These are phyloP conservation scores for Phanerodontia chrysosporium DNA, from an alignment of 768 basidiomycete species.

Conservation along the genomic window DNA sequence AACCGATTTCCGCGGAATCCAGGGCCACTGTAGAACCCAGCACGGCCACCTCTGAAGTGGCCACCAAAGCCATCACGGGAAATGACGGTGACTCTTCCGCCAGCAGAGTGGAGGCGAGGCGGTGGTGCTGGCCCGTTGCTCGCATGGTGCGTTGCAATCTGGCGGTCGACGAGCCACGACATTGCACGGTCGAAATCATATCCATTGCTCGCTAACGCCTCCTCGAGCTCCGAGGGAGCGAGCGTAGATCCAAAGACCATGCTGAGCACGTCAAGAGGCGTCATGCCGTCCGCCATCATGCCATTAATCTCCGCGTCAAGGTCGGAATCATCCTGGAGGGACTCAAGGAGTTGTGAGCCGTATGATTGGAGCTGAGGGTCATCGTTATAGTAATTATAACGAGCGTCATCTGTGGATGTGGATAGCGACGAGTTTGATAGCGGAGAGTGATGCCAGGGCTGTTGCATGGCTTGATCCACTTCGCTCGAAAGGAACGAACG, in stretches of 20 bases:
- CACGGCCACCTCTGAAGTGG: conserved; percentile 39
- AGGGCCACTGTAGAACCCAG: conserved; percentile 26
- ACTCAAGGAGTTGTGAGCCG: conserved; percentile 5
- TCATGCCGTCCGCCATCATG: conserved; percentile 87
- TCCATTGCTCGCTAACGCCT: conserved; percentile 80
- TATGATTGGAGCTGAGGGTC: conserved; percentile 15
- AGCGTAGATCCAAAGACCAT: conserved; percentile 92
- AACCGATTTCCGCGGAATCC: conserved; percentile 33
- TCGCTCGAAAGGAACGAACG: conserved; percentile 61
- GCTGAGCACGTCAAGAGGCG: conserved; percentile 92
- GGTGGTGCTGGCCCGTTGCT: conserved; percentile 20
- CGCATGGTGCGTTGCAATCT: conserved; percentile 39
- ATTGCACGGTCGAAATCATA: conserved; percentile 97
- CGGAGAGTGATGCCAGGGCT: conserved; percentile 50
- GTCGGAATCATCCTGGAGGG: conserved; percentile 11
- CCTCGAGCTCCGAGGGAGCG: conserved; percentile 88
- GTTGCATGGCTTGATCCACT: conserved; percentile 52
- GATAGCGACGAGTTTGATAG: conserved; percentile 47
- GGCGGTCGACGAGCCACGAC: conserved; percentile 87
- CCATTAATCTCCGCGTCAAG: conserved; percentile 50
- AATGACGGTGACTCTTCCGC: conserved; percentile 64
- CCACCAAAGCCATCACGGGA: conserved; percentile 45
- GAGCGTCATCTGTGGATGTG: conserved; percentile 49
- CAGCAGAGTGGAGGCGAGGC: conserved; percentile 55
- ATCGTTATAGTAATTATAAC: conserved; percentile 10